Evolutionary conservation across 371 early-diverging fungal species (phyloP), one percentile per base, ranked within the genome.

Genomic region (Mucor lusitanicus): DNA sequence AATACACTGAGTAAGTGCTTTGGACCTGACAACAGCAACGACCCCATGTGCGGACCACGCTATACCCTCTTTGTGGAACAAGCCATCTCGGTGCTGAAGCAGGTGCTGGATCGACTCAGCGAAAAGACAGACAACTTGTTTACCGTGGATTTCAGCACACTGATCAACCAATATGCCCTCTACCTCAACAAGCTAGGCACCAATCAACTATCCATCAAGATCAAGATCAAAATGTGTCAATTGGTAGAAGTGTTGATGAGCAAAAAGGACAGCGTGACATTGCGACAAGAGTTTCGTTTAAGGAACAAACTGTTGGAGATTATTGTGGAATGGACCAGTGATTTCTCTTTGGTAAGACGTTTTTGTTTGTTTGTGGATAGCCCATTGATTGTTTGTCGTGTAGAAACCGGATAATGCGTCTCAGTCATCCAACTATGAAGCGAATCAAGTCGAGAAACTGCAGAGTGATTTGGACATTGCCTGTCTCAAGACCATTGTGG

Each of bases 61-160:
- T 91, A 91, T 73, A 93, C 94, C 7, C 78, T 94, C 64, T 92
- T 93, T 82, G 90, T 94, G 19, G 95, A 94, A 63, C 93, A 93
- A 71, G 90, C 90, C 23, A 90, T 93, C 28, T 88, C 88, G 15
- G 92, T 95, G 3, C 84, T 96, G 61, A 92, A 92, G 65, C 71
- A 89, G 33, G 88, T 92, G 0, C 74, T 93, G 5, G 94, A 96
- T 37, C 89, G 93, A 9, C 85, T 89, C 65, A 82, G 83, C 21
- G 87, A 87, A 23, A 86, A 81, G 4, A 66, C 80, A 42, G 90
- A 86, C 63, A 87, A 81, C 74, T 71, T 87, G 53, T 86, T 88
- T 67, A 84, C 87, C 1, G 86, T 95, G 17, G 93, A 94, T 70
- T 88, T 95, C 70, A 88, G 93, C 48, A 82, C 85, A 1, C 68